Percentiles rank a stretch among this genome's conserved stretches.
phyloP scores from a whole-genome alignment of 768 basidiomycete genomes.

The Lactarius evosmus region DNA sequence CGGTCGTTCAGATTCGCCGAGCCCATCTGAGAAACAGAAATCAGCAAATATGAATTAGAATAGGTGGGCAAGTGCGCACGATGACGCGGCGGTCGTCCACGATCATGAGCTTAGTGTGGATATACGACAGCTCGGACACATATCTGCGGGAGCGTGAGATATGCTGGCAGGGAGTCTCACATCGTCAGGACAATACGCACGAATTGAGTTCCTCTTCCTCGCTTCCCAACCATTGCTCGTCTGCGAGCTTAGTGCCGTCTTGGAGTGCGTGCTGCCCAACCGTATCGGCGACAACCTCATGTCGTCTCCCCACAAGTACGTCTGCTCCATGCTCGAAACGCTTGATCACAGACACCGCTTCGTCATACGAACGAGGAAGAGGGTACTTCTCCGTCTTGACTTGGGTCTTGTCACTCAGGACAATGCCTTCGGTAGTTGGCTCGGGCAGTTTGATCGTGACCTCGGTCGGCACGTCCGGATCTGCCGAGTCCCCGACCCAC shows the following conservation, averaged over 20 bases:
- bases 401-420: conserved; percentile 50
- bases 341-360: conserved; percentile 64
- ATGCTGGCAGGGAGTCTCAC: conserved; percentile 1
- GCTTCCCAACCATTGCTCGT: conserved; percentile 83
- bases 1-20: conserved; percentile 93
- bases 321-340: conserved; percentile 68
- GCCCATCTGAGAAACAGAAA: conserved; percentile 62
- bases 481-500: conserved; percentile 57
- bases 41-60: not conserved
- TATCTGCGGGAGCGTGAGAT: conserved; percentile 48
- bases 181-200: conserved; percentile 43
- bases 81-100: conserved; percentile 91
- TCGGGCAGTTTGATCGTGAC: conserved; percentile 58
- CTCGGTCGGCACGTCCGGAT: conserved; percentile 41
- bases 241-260: conserved; percentile 55
- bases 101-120: conserved; percentile 90
- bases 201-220: conserved; percentile 79
- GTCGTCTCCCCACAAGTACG: conserved; percentile 42
- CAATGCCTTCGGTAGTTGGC: conserved; percentile 47
- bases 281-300: conserved; percentile 66
- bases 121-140: conserved; percentile 77
- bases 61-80: conserved; percentile 43
- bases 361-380: conserved; percentile 63
- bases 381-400: conserved; percentile 58
- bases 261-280: conserved; percentile 78